Percentiles rank a stretch among this genome's conserved stretches.
Evolutionary conservation across 768 basidiomycete species (phyloP).

Genomic region (Kwoniella botswanensis): DNA sequence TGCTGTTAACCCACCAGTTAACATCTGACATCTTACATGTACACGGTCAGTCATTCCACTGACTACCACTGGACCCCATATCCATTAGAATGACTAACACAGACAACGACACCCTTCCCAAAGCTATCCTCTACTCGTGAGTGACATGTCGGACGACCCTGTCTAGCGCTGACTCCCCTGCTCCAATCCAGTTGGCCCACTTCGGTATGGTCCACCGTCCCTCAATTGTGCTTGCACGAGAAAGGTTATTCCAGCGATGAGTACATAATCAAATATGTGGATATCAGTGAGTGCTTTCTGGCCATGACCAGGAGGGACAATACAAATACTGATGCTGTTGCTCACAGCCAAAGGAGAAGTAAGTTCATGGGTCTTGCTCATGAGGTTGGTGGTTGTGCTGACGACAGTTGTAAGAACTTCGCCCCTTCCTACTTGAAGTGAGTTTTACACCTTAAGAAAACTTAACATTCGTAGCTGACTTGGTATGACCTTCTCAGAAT

Average conservation of each 20-base stretch:
- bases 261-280: slow-evolving; percentile 65
- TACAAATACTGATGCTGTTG: background rate
- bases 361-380: background rate
- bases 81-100: background rate
- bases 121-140: slow-evolving; percentile 80
- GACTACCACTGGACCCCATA: no score
- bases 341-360: slow-evolving; percentile 68
- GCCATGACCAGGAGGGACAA: background rate
- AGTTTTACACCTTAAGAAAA: slow-evolving; percentile 18
- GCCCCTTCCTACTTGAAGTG: slow-evolving; percentile 67
- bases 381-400: background rate
- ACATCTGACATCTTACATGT: no score
- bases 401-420: slow-evolving; percentile 65
- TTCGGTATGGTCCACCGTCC: slow-evolving; percentile 57
- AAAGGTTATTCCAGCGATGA: slow-evolving; percentile 85
- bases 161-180: background rate
- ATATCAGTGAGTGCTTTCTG: slow-evolving; percentile 41
- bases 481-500: slow-evolving; percentile 62
- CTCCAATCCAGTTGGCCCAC: slow-evolving; percentile 42
- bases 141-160: slow-evolving; percentile 1
- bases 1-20: no score
- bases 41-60: no score
- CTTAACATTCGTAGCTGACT: slow-evolving; percentile 16
- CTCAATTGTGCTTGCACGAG: slow-evolving; percentile 62
- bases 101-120: slow-evolving; percentile 57